Evolutionary conservation across 768 basidiomycete genomes (phyloP), one percentile per base, ranked within the genome.

Genomic region (Cystofilobasidium macerans): DNA sequence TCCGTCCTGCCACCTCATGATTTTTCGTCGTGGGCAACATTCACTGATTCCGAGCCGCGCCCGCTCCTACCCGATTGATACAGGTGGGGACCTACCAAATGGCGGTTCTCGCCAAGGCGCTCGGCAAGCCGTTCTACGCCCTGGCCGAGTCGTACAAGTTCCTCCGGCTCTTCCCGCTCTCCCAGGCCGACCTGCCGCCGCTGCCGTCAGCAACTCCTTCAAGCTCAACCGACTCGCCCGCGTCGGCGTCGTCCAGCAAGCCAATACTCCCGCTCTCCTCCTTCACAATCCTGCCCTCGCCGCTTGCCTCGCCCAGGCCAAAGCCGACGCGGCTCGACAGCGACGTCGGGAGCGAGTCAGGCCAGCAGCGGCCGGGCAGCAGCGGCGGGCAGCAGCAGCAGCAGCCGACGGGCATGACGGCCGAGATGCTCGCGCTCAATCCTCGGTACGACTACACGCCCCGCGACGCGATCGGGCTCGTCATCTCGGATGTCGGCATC

Each of bases 81-180:
- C 72, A 14, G 57, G 87, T 98, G 42, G 94, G 94, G 47, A 91
- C 91, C 72, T 92, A 89, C 76, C 91, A 95, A 77, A 91, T 97
- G 71, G 94, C 95, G 4, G 87, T 95, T 73, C 89, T 97, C 64
- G 94, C 95, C 61, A 89, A 90, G 76, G 87, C 89, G 43, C 83
- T 87, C 64, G 88, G 89, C 73, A 95, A 94, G 75, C 94, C 95
- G 5, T 92, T 98, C 76, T 98, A 97, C 77, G 93, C 89, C 59
- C 81, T 92, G 40, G 90, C 91, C 33, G 71, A 71, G 54, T 72
- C 89, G 76, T 98, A 93, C 82, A 98, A 98, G 79, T 97, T 97
- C 76, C 88, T 94, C 75, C 86, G 94, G 69, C 80, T 93, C 72
- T 98, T 95, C 79, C 93, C 93, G 2, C 72, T 77, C 42, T 74